Percentiles rank a stretch among this genome's conserved stretches.
Conservation (phyloP, 148 eudicot genomes). For the Beta vulgaris region DNA sequence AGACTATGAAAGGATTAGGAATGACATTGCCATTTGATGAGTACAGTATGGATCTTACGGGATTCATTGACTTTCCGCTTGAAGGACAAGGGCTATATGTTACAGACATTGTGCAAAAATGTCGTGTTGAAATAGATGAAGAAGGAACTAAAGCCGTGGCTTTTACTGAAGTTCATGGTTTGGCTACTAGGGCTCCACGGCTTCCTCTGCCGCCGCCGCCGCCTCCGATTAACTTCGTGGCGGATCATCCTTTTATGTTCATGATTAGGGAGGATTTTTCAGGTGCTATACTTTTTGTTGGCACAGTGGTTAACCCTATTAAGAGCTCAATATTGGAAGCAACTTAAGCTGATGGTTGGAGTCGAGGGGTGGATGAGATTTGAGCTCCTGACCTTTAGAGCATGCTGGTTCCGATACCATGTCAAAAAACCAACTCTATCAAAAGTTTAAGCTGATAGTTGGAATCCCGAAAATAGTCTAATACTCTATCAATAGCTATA, state of each 20-base stretch:
- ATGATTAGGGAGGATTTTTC: constrained; percentile 21
- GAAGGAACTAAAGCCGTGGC: constrained; percentile 16
- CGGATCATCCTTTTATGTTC: constrained; percentile 24
- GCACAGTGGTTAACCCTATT: constrained; percentile 6
- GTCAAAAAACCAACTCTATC: too few relatives aligned
- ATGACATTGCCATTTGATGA: constrained; percentile 14
- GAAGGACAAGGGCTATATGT: not conserved
- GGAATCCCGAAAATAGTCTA: too few relatives aligned
- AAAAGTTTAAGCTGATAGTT: too few relatives aligned
- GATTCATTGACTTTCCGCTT: not conserved
- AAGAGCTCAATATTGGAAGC: too few relatives aligned
- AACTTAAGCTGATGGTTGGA: too few relatives aligned
- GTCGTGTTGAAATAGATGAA: constrained; percentile 16
- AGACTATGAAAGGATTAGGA: constrained; percentile 11
- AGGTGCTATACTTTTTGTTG: constrained; percentile 15
- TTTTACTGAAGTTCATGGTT: not conserved
- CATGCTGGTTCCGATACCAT: too few relatives aligned
- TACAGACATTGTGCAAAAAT: not conserved
- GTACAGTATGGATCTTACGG: not conserved
- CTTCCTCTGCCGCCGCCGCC: too few relatives aligned
- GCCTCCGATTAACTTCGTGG: constrained; percentile 7
- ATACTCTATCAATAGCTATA: too few relatives aligned
- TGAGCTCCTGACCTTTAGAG: too few relatives aligned
- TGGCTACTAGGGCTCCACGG: too few relatives aligned
- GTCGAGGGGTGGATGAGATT: too few relatives aligned